These are phyloP conservation scores for Thalassiosira livingstoniorum DNA, from an alignment of 352 stramenopile genomes.

Conservation along the genomic window DNA sequence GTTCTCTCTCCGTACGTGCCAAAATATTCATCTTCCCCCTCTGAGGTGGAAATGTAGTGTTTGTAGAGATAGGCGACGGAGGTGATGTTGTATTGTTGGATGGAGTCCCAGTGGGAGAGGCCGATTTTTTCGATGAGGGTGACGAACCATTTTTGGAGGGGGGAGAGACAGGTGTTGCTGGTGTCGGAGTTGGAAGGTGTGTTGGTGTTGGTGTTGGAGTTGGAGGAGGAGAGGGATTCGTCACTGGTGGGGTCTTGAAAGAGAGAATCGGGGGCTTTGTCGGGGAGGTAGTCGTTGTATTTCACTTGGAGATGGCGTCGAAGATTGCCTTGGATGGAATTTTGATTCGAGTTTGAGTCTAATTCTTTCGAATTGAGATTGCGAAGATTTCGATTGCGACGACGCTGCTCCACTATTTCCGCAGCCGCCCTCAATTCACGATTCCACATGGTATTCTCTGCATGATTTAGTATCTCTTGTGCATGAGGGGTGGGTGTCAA, in stretches of 20 bases:
- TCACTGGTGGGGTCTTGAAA: not conserved
- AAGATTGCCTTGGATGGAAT: too few species aligned
- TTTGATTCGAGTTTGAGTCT: too few species aligned
- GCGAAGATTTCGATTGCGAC: not conserved
- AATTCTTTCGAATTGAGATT: too few species aligned
- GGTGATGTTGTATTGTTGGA: slow-evolving; percentile 40
- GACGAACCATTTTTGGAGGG: slow-evolving; percentile 40
- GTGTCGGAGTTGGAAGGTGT: too few species aligned
- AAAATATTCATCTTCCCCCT: slow-evolving; percentile 46
- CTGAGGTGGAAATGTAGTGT: slow-evolving; percentile 17
- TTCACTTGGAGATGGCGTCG: too few species aligned
- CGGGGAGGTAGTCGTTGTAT: too few species aligned
- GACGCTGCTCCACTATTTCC: not conserved
- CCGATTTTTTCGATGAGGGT: slow-evolving; percentile 28
- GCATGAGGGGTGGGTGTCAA: slow-evolving; percentile 6
- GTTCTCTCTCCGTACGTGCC: slow-evolving; percentile 34
- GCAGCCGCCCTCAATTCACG: slow-evolving; percentile 13
- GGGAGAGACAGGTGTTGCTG: slow-evolving; percentile 21
- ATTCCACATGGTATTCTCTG: slow-evolving; percentile 11
- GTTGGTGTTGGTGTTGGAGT: too few species aligned
- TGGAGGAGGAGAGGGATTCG: too few species aligned
- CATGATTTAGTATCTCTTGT: not conserved
- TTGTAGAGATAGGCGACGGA: slow-evolving; percentile 46
- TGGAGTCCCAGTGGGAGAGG: not conserved
- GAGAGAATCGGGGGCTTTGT: not conserved